These are phyloP conservation scores for Arachnopeziza araneosa DNA, from an alignment of 2,329 filamentous ascomycete genomes.

Conservation along the genomic window DNA sequence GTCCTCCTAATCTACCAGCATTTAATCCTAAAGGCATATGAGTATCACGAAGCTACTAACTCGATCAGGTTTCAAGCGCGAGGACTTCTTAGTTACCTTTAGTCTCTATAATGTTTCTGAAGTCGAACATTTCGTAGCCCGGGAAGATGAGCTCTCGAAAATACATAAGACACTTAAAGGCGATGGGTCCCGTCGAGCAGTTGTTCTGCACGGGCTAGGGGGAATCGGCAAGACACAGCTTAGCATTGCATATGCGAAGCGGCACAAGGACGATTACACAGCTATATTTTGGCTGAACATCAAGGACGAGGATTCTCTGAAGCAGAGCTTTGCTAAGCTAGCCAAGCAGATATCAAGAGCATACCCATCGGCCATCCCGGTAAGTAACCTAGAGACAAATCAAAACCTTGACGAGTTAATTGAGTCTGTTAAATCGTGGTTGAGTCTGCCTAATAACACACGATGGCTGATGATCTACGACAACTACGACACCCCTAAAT, in stretches of 20 bases:
- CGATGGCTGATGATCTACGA: slow-evolving; percentile 9
- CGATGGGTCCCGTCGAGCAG: slow-evolving; percentile 14
- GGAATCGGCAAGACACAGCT: slow-evolving; percentile 29
- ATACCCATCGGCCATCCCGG: slow-evolving; percentile 1
- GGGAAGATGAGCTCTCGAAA: slow-evolving; percentile 27
- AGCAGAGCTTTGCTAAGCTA: slow-evolving; percentile 23
- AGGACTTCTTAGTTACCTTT: slow-evolving; percentile 28
- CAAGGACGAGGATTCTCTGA: slow-evolving; percentile 16
- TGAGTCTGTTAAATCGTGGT: slow-evolving; percentile 1
- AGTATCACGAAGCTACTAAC: slow-evolving; percentile 4
- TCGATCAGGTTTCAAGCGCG: slow-evolving; percentile 1
- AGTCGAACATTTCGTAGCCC: slow-evolving; percentile 29
- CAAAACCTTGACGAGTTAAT: slow-evolving; percentile 4
- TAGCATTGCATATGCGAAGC: slow-evolving; percentile 31
- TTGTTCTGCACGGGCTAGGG: slow-evolving; percentile 5
- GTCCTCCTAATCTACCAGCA: too few species aligned
- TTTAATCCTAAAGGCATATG: too few species aligned
- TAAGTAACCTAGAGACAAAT: background rate
- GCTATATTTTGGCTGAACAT: slow-evolving; percentile 16
- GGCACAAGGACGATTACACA: slow-evolving; percentile 14
- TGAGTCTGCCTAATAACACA: slow-evolving; percentile 6
- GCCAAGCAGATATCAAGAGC: slow-evolving; percentile 8
- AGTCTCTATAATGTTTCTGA: slow-evolving; percentile 26
- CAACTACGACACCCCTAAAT: slow-evolving; percentile 7
- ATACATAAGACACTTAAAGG: slow-evolving; percentile 27